Percentiles rank a stretch among this genome's conserved stretches.
These are phyloP conservation scores for Eucalyptus globulus DNA, from an alignment of 345 rosid genomes.

Conservation along the genomic window DNA sequence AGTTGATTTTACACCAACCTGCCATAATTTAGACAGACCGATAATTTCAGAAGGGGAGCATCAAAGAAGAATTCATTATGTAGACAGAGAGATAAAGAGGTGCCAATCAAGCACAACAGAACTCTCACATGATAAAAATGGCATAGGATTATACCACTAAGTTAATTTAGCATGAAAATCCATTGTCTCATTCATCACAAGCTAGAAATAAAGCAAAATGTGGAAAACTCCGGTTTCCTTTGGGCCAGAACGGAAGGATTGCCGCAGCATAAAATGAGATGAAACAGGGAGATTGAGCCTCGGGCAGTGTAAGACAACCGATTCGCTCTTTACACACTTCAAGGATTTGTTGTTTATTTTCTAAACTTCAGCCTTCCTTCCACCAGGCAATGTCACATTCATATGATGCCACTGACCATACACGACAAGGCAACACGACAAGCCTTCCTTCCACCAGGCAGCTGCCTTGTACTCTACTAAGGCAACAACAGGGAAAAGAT, in stretches of 20 bases:
- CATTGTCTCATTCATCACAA: neutral
- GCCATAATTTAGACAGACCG: conserved; percentile 8
- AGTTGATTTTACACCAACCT: conserved; percentile 38
- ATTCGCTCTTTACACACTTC: neutral
- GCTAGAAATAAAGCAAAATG: neutral
- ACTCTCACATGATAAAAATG: neutral
- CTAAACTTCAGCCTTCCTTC: neutral
- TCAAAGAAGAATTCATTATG: neutral
- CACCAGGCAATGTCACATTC: neutral
- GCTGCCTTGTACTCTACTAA: neutral
- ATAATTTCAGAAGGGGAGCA: neutral
- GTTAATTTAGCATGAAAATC: neutral
- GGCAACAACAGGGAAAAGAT: neutral
- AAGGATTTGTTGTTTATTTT: neutral
- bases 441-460: neutral
- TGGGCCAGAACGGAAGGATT: neutral
- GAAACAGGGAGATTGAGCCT: neutral
- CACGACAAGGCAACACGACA: neutral
- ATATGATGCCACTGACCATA: neutral
- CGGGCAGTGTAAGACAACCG: neutral
- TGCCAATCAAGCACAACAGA: neutral
- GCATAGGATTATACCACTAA: neutral
- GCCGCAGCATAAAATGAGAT: neutral
- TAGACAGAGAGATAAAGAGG: neutral
- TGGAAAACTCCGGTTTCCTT: neutral